phyloP scores from a whole-genome alignment of 2,329 filamentous ascomycete species.

The Thermothelomyces thermophilus region DNA sequence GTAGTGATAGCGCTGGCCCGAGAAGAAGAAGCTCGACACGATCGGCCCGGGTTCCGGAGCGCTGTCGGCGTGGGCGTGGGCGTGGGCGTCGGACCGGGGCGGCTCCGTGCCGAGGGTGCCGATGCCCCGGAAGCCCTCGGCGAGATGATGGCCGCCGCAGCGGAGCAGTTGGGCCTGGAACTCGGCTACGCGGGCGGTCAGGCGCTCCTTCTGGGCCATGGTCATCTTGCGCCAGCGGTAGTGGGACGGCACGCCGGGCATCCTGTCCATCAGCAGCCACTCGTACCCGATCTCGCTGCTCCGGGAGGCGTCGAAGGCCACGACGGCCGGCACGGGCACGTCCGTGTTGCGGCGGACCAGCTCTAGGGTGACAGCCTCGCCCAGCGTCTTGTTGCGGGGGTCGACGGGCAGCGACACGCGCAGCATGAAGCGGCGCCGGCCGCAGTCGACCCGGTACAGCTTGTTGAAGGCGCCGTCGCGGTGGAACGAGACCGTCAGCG shows the following conservation, averaged over 20 bases:
- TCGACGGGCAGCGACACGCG: conserved; percentile 28
- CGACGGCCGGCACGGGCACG: conserved; percentile 31
- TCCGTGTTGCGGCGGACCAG: conserved; percentile 28
- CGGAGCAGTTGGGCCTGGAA: conserved; percentile 28
- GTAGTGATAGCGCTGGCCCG: conserved; percentile 28
- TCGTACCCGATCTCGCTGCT: conserved; percentile 33
- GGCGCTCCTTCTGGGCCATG: conserved; percentile 28
- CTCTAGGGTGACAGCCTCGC: conserved; percentile 33
- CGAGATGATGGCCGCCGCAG: conserved; percentile 15
- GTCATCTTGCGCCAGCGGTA: conserved; percentile 30
- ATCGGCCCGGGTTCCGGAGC: conserved; percentile 23
- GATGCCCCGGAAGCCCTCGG: conserved; percentile 22
- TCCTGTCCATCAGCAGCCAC: conserved; percentile 34
- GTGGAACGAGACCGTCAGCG: conserved; percentile 24
- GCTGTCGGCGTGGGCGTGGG: too few species aligned
- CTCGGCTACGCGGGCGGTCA: conserved; percentile 29
- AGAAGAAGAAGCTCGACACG: conserved; percentile 32
- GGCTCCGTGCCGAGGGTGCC: conserved; percentile 24
- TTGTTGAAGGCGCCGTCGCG: conserved; percentile 29
- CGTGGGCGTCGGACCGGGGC: not conserved
- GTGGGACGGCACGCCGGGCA: conserved; percentile 25
- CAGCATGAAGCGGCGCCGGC: conserved; percentile 18
- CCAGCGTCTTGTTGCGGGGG: conserved; percentile 24
- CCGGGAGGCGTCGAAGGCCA: conserved; percentile 29
- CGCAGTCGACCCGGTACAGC: conserved; percentile 25